Evolutionary conservation across 805 yeast species (phyloP).

Genomic region (Candida coquimbonensis): DNA sequence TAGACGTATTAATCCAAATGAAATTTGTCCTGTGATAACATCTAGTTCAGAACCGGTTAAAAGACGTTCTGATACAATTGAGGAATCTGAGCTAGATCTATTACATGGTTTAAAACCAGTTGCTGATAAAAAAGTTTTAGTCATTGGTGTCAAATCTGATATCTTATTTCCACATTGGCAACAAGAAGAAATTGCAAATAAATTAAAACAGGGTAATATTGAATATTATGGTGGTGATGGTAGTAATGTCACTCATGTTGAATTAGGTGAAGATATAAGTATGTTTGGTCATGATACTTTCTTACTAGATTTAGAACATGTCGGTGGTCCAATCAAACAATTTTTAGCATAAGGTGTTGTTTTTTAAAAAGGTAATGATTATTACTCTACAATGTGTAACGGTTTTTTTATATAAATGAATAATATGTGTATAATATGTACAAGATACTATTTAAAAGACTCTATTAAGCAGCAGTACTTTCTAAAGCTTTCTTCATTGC

Average conservation of each 20-base stretch:
- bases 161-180: constrained; percentile 93
- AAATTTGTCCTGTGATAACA: constrained; percentile 37
- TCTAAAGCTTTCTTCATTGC: constrained; percentile 20
- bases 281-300: constrained; percentile 91
- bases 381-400: neutral
- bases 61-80: constrained; percentile 42
- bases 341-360: constrained; percentile 39
- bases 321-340: constrained; percentile 66
- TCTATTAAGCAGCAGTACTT: constrained; percentile 5
- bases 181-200: constrained; percentile 71
- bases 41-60: constrained; percentile 44
- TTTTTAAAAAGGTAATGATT: neutral
- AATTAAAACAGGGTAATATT: constrained; percentile 34
- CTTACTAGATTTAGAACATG: constrained; percentile 66
- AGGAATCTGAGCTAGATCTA: constrained; percentile 56
- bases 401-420: neutral
- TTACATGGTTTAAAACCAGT: constrained; percentile 57
- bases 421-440: constrained; percentile 1
- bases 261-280: constrained; percentile 69
- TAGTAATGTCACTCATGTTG: constrained; percentile 52
- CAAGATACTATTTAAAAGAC: constrained; percentile 1
- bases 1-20: constrained; percentile 19
- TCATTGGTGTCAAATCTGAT: constrained; percentile 90
- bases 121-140: constrained; percentile 58
- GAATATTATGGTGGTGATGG: constrained; percentile 27